These are phyloP conservation scores for Collybia sordida DNA, from an alignment of 768 basidiomycete species.

Conservation along the genomic window DNA sequence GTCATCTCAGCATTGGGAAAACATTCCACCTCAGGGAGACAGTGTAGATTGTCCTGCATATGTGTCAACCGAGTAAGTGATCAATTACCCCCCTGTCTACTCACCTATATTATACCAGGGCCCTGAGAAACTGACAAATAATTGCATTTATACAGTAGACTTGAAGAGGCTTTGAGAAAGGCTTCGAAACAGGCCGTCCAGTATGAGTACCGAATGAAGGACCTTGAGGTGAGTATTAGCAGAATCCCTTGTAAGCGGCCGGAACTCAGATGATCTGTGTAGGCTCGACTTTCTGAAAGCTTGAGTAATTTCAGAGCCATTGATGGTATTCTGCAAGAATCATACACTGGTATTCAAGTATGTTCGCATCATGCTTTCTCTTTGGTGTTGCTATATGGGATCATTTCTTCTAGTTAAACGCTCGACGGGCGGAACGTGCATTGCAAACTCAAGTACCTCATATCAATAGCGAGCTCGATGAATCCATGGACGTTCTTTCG, in stretches of 20 bases:
- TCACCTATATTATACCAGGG: background rate
- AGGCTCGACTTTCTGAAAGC: conserved; percentile 69
- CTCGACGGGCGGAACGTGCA: conserved; percentile 58
- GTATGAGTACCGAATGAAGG: conserved; percentile 60
- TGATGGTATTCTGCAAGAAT: conserved; percentile 66
- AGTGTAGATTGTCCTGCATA: conserved; percentile 15
- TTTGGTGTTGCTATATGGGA: background rate
- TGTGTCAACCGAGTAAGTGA: conserved; percentile 18
- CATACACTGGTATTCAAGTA: conserved; percentile 61
- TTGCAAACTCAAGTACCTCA: conserved; percentile 60
- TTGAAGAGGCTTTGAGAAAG: conserved; percentile 47
- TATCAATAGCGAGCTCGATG: conserved; percentile 59
- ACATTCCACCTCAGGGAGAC: conserved; percentile 1
- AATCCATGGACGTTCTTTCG: conserved; percentile 54
- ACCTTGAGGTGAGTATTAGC: conserved; percentile 47
- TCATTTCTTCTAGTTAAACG: conserved; percentile 44
- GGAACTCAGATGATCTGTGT: conserved; percentile 5
- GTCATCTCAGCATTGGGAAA: conserved; percentile 14
- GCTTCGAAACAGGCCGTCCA: conserved; percentile 45
- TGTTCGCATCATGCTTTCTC: conserved; percentile 13
- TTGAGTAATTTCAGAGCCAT: conserved; percentile 76
- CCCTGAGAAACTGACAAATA: background rate
- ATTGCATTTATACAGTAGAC: conserved; percentile 28
- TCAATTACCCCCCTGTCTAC: background rate
- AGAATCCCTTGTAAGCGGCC: background rate